A percentile compares a stretch with the other conserved stretches of the same genome.
These are phyloP conservation scores for Malus hybrid DNA, from an alignment of 331 rosid genomes.

Conservation along the genomic window DNA sequence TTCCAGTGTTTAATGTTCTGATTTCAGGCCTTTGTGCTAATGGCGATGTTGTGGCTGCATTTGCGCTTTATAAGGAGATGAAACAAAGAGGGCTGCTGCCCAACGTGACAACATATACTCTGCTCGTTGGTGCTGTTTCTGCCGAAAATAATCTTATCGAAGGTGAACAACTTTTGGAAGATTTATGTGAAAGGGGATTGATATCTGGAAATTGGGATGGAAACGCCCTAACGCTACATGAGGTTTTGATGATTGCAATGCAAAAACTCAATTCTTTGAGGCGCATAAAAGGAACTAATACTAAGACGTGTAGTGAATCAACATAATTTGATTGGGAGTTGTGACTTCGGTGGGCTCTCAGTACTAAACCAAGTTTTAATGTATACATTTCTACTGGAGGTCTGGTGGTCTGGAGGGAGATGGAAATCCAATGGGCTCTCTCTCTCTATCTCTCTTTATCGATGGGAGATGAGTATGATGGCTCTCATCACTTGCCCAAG, in stretches of 20 bases:
- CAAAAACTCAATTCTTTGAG: slow-evolving; percentile 29
- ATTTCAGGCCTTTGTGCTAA: slow-evolving; percentile 61
- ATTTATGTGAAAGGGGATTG: slow-evolving; percentile 47
- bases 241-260: slow-evolving; percentile 34
- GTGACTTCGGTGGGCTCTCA: background rate
- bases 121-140: slow-evolving; percentile 40
- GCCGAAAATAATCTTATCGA: slow-evolving; percentile 24
- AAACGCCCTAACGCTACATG: slow-evolving; percentile 21
- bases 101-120: slow-evolving; percentile 43
- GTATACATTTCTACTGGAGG: background rate
- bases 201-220: slow-evolving; percentile 28
- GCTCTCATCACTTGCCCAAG: background rate
- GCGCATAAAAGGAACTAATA: slow-evolving; percentile 18
- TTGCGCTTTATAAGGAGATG: slow-evolving; percentile 65
- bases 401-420: background rate
- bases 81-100: slow-evolving; percentile 49
- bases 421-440: background rate
- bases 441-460: background rate
- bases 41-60: slow-evolving; percentile 51
- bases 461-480: background rate
- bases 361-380: background rate
- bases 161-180: slow-evolving; percentile 46
- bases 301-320: background rate
- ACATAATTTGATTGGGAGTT: background rate
- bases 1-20: slow-evolving; percentile 54